Evolutionary conservation across 192 early-diverging fungal species (phyloP).

Genomic region (Cladochytrium replicatum): DNA sequence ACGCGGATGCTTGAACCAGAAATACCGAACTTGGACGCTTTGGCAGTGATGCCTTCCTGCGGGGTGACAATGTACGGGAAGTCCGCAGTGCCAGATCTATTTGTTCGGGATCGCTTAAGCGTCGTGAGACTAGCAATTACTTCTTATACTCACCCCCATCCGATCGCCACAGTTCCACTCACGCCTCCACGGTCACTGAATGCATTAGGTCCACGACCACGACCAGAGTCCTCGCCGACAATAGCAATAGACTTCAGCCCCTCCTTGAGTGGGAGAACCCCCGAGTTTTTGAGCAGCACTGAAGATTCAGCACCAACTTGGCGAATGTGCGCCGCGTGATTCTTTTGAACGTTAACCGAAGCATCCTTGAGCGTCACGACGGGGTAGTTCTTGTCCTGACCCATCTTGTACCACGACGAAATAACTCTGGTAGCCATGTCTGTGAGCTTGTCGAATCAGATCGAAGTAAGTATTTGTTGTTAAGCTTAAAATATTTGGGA

Average conservation of each 20-base stretch:
- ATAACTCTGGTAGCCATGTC: not conserved
- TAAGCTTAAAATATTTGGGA: too few species aligned
- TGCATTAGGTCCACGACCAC: not conserved
- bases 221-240: not conserved
- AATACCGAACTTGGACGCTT: slow-evolving; percentile 13
- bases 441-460: not conserved
- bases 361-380: not conserved
- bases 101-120: too few species aligned
- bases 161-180: not conserved
- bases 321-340: not conserved
- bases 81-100: slow-evolving; percentile 33
- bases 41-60: slow-evolving; percentile 14
- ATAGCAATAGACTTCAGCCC: not conserved
- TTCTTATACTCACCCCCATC: too few species aligned
- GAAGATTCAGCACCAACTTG: not conserved
- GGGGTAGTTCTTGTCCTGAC: not conserved
- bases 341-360: not conserved
- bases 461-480: too few species aligned
- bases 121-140: too few species aligned
- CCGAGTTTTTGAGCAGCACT: not conserved
- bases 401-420: not conserved
- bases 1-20: not conserved
- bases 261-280: not conserved
- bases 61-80: slow-evolving; percentile 32
- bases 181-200: not conserved